These are phyloP conservation scores for Arctium lappa DNA, from an alignment of 129 eudicot genomes.

Conservation along the genomic window DNA sequence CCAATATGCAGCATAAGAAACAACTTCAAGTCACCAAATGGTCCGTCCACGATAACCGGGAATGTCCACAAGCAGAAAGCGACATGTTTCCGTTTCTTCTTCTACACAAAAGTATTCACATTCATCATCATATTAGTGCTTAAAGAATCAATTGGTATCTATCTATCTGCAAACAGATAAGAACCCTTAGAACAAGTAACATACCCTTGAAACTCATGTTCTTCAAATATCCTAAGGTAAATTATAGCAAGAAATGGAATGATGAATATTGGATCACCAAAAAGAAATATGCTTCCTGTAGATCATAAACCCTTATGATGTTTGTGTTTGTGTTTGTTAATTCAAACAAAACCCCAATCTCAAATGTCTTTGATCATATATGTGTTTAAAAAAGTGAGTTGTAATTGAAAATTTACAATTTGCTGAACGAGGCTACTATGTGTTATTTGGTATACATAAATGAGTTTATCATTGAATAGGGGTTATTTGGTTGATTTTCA, in stretches of 20 bases:
- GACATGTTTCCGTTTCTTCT: constrained; percentile 39
- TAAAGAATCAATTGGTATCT: background rate
- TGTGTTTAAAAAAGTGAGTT: no score
- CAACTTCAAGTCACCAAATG: constrained; percentile 40
- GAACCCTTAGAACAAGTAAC: constrained; percentile 3
- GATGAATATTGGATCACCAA: constrained; percentile 64
- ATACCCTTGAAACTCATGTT: constrained; percentile 58
- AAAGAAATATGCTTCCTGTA: constrained; percentile 64
- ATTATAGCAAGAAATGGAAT: constrained; percentile 61
- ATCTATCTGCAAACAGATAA: background rate
- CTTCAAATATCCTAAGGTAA: constrained; percentile 51
- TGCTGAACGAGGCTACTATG: no score
- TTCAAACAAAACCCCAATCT: no score
- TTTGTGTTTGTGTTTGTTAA: background rate
- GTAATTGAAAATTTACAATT: no score
- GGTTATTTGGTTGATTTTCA: no score
- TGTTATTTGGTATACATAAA: no score
- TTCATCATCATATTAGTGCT: background rate
- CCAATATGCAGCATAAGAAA: no score
- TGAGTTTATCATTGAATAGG: no score
- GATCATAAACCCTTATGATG: background rate
- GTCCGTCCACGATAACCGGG: constrained; percentile 79
- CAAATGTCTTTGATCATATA: no score
- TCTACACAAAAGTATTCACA: constrained; percentile 30
- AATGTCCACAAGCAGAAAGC: constrained; percentile 70